A percentile compares a stretch with the other conserved stretches of the same genome.
Conservation (phyloP, 805 yeast genomes). For the Pachysolen tannophilus region DNA sequence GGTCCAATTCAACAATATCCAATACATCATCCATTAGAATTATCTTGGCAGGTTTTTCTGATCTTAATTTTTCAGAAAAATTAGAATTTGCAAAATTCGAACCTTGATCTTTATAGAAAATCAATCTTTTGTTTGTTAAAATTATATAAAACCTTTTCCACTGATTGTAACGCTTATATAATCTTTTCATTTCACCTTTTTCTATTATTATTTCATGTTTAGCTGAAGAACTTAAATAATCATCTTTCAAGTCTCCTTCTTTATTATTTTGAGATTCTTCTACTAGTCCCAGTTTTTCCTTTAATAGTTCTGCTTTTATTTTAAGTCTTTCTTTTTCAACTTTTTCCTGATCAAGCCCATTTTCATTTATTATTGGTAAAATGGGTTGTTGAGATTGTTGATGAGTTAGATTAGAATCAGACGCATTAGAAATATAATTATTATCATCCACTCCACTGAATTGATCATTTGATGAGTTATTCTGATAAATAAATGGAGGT, state of each 20-base stretch:
- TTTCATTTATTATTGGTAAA: conserved; percentile 7
- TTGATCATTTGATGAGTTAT: conserved; percentile 9
- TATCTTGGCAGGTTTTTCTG: conserved; percentile 20
- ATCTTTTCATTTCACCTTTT: conserved; percentile 32
- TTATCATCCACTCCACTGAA: conserved; percentile 11
- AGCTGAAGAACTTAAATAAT: not conserved
- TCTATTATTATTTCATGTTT: conserved; percentile 27
- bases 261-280: conserved; percentile 5
- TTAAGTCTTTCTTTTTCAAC: conserved; percentile 13
- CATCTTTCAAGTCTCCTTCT: conserved; percentile 1
- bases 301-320: conserved; percentile 10
- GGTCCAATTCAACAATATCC: conserved; percentile 45
- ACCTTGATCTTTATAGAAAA: conserved; percentile 29
- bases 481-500: not conserved
- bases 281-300: conserved; percentile 4
- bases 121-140: conserved; percentile 31
- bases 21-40: conserved; percentile 27
- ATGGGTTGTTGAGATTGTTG: not conserved
- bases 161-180: conserved; percentile 35
- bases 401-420: conserved; percentile 5
- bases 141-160: conserved; percentile 38
- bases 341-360: conserved; percentile 3
- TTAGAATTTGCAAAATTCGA: conserved; percentile 11
- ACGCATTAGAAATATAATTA: conserved; percentile 9
- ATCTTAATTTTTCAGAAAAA: conserved; percentile 5